These are phyloP conservation scores for Artemisia tridentata DNA, from an alignment of 129 eudicot genomes.

Conservation along the genomic window DNA sequence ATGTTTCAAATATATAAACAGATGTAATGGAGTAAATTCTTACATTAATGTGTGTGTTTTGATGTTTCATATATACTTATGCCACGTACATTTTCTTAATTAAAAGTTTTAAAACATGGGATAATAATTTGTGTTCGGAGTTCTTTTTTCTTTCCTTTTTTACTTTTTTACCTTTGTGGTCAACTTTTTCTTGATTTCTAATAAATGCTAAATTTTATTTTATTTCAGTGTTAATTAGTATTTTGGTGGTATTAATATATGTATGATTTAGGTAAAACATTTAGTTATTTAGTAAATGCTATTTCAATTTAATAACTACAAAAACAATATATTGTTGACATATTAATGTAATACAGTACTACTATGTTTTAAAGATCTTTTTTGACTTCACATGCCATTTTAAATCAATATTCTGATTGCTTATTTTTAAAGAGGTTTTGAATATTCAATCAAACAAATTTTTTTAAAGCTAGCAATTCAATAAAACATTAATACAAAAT, in stretches of 20 bases:
- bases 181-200: not conserved
- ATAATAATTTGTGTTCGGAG: not conserved
- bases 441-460: too few species aligned
- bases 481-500: too few species aligned
- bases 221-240: not conserved
- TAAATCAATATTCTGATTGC: too few species aligned
- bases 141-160: not conserved
- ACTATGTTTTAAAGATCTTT: too few species aligned
- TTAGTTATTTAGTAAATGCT: too few species aligned
- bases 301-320: too few species aligned
- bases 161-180: not conserved
- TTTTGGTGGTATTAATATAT: not conserved
- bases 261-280: not conserved
- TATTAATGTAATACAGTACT: too few species aligned
- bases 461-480: too few species aligned
- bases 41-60: constrained; percentile 23
- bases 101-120: not conserved
- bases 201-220: not conserved
- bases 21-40: constrained; percentile 2
- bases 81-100: constrained; percentile 24
- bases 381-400: too few species aligned
- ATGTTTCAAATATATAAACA: not conserved
- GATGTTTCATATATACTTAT: not conserved
- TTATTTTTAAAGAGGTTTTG: too few species aligned
- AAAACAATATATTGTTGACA: too few species aligned